These are phyloP conservation scores for Tolypocladium inflatum DNA, from an alignment of 2,329 filamentous ascomycete genomes.

Conservation along the genomic window DNA sequence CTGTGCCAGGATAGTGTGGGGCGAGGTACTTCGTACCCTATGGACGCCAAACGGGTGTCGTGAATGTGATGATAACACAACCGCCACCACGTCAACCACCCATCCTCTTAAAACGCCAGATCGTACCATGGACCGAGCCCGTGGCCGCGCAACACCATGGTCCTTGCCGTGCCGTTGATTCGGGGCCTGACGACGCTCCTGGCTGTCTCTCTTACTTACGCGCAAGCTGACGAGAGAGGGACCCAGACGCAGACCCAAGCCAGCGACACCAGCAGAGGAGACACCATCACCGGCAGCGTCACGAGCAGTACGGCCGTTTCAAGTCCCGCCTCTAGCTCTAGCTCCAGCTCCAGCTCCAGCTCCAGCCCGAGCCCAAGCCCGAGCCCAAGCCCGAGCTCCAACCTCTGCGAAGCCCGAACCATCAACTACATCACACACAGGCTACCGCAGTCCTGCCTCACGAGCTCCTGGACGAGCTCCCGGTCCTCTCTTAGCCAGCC, in stretches of 20 bases:
- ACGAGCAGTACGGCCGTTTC: neutral
- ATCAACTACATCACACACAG: constrained; percentile 78
- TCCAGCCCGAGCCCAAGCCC: neutral
- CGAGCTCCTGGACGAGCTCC: constrained; percentile 44
- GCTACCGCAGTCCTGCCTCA: constrained; percentile 66
- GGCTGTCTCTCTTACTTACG: neutral
- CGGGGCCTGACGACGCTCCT: neutral
- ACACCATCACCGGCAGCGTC: neutral
- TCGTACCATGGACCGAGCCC: constrained; percentile 2
- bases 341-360: neutral
- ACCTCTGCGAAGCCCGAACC: constrained; percentile 47
- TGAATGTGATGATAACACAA: neutral
- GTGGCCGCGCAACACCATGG: constrained; percentile 3
- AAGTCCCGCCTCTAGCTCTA: neutral
- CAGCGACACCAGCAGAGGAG: neutral
- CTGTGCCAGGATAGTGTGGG: neutral
- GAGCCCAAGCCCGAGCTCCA: neutral
- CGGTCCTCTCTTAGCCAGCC: constrained; percentile 4
- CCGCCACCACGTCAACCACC: neutral
- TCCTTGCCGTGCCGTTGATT: neutral
- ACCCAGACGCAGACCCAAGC: neutral
- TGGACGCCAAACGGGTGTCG: neutral
- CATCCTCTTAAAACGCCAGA: neutral
- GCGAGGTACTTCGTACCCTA: no score
- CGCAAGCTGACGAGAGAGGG: neutral